Evolutionary conservation across 2,329 filamentous ascomycete genomes (phyloP), one percentile per base, ranked within the genome.

Genomic region (Phaeosphaeria sp.): DNA sequence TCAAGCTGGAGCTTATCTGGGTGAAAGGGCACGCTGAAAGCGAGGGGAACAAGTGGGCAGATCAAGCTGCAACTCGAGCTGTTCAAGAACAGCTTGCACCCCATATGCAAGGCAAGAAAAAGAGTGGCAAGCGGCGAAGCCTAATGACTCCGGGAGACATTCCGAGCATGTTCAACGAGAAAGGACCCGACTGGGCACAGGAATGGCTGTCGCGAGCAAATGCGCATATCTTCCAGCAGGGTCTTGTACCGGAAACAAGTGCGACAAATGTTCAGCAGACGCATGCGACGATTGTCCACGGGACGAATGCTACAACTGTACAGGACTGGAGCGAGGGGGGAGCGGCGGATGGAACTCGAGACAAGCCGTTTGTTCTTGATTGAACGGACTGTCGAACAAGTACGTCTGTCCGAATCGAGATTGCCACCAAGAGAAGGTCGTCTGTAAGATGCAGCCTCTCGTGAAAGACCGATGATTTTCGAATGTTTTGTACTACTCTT

Each of bases 11-110:
- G 22, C n/a, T 64, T 1, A 3, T 49, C 1, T 65, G 64, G 64
- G 61, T 65, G 3, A 66, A 65, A n/a, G 58, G 57, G 0, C 64
- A 66, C 17, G 1, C 13, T 0, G 11, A 21, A 2, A 60, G 60
- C 27, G 42, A 46, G 4, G 59, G 58, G 7, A 61, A 63, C 25
- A 3, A 18, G 1, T 7, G 42, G 0, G 62, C 62, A 27, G 64
- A 65, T 30, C 6, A 18, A 20, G 27, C 33, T 7, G 59, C 59
- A 3, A 2, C 3, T 17, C 1, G 22, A 11, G 55, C 49, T 3
- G 40, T 46, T 6, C 17, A 36, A 9, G 21, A 48, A 6, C 44
- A 48, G 22, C 6, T 20, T 25, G 5, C 13, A 25, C 43, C 13
- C 20, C 8, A 18, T 11, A 6, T 11, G n/a, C 3, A 44, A 6